Evolutionary conservation across 352 stramenopile species (phyloP).

Genomic region (Phytophthora macrochlamydospora): DNA sequence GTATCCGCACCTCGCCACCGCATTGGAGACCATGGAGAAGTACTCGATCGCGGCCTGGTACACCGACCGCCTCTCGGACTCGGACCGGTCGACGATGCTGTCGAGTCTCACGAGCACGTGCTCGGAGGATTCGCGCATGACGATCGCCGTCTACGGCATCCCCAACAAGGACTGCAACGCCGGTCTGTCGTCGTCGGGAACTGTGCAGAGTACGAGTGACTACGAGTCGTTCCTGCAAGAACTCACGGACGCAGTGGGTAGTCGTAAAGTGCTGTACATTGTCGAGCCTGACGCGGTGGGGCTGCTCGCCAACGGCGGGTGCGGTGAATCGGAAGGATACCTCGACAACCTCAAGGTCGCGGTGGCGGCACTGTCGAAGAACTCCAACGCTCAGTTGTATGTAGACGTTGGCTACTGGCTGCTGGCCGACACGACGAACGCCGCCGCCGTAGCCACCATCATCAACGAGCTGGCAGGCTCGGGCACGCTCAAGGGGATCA

Average conservation of each 20-base stretch:
- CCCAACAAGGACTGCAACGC: conserved; percentile 70
- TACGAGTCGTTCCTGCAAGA: conserved; percentile 54
- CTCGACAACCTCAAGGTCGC: conserved; percentile 57
- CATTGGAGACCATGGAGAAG: conserved; percentile 42
- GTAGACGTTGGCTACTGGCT: conserved; percentile 71
- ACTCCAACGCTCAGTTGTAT: conserved; percentile 65
- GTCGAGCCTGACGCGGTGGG: conserved; percentile 71
- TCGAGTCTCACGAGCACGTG: conserved; percentile 42
- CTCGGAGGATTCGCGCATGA: conserved; percentile 45
- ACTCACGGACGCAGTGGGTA: conserved; percentile 40
- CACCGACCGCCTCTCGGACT: conserved; percentile 45
- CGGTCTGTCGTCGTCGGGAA: conserved; percentile 49
- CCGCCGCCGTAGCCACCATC: conserved; percentile 39
- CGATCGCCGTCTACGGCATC: conserved; percentile 68
- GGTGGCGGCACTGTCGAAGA: conserved; percentile 53
- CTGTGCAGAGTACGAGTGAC: conserved; percentile 43
- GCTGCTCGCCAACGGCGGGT: conserved; percentile 49
- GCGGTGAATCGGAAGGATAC: conserved; percentile 47
- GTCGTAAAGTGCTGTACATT: conserved; percentile 67
- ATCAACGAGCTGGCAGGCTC: conserved; percentile 46
- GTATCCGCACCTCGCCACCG: conserved; percentile 39
- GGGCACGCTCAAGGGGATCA: conserved; percentile 55
- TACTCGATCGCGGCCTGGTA: conserved; percentile 63
- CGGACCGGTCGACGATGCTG: conserved; percentile 32
- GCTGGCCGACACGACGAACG: conserved; percentile 37